Base-by-base conservation (phyloP, 805 yeast genomes). In the Metschnikowia baotianmanensis region DNA sequence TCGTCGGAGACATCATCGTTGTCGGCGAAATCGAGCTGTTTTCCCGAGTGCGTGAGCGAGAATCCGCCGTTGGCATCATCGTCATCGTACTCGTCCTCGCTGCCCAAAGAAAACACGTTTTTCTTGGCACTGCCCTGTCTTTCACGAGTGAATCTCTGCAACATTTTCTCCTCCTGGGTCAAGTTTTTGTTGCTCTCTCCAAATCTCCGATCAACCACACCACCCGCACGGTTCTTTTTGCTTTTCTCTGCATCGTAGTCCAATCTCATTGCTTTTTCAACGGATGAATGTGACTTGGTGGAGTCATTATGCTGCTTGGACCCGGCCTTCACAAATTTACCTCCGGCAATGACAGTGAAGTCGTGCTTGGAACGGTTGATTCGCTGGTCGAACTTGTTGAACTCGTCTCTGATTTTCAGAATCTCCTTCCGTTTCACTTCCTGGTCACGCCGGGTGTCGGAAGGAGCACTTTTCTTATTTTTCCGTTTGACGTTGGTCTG, bases 61-160 rank as follows among this genome's bases (percentile, higher is more conserved):
- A 69, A 67, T 5, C 70, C 71, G 17, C 56, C 69, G 38, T 57
- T 76, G 15, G 59, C 72, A 20, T 69, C 79, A 34, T 55, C 63
- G 5, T 65, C 72, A n/a, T 63, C 70, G 38, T 76, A 81, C 50
- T 84, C 93, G 21, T 86, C 91, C 37, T 90, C 76, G 56, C 86
- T 83, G 54, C 79, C 91, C 47, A 86, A 56, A 7, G 71, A 58
- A 46, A 66, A 69, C 16, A 56, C 60, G 22, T 80, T 77, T 30
- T 72, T 67, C 17, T 75, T 67, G n/a, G 78, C 67, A 44, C 76
- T 75, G 13, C 74, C 55, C 60, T 88, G 95, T 58, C 86, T 76
- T 67, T 91, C 98, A 42, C 83, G 79, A 4, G 96, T 86, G 69
- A 88, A 93, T 68, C 99, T 81, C 58, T 85, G 96, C 65, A 93